Base-by-base conservation (phyloP, 148 eudicot genomes). In the Cornus florida region DNA sequence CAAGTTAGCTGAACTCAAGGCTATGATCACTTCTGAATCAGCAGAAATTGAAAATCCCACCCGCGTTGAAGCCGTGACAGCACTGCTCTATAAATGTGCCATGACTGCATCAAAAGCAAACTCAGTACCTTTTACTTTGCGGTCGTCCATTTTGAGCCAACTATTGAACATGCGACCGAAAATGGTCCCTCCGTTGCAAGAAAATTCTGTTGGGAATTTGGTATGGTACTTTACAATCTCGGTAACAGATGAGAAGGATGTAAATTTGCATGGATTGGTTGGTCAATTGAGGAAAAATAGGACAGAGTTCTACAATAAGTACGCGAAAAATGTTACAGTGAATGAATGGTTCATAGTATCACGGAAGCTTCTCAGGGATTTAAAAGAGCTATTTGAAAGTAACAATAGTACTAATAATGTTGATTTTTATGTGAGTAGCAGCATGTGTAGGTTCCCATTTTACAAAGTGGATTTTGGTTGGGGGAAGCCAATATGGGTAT, bases 1-100 rank as follows among this genome's bases (percentile, higher is more conserved):
- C 31, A 77, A 73, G 10, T 39, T 82, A 32, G 38, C 53, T 6
- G 12, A 39, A 43, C 80, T 82, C 53, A 77, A 67, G 69, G 69
- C 39, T n/a, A 20, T 56, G 43, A 7, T 39, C 43, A 39, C 65
- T 67, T 22, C 19, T 5, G 12, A 28, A 17, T 12, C 43, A 31
- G 50, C 4, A 17, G 33, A 7, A 32, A 64, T 39, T 43, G 22
- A 67, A 28, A 33, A 67, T 53, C 73, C 78, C 11, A 74, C 82
- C 3, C 35, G 73, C 24, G 66, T 69, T n/a, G 77, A 69, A 11
- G 73, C 56, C 32, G 82, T 80, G 7, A 74, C 73, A 7, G 77
- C 73, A 33, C 53, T 80, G 17, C 48, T 80, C 23, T 67, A 74
- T 41, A 74, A 69, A 67, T 53, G 81, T 56, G 56, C 57, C 5